phyloP scores from a whole-genome alignment of 495 filamentous ascomycete genomes.

The Saxophila tyrrhenica region DNA sequence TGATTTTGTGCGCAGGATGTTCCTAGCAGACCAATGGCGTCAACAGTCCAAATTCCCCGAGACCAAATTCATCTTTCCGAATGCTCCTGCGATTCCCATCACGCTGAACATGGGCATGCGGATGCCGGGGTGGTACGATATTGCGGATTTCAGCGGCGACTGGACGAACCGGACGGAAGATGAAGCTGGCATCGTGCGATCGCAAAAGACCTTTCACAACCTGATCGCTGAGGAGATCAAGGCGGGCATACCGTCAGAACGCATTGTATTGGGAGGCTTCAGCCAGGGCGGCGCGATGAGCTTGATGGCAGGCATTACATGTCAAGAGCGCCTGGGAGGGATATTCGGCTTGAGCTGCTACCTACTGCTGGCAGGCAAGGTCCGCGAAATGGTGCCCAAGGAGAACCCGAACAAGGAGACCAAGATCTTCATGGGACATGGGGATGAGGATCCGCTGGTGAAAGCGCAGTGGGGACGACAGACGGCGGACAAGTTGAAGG shows the following conservation, averaged over 20 bases:
- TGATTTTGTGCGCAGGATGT: conserved; percentile 40
- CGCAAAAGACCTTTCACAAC: conserved; percentile 61
- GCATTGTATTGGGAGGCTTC: conserved; percentile 75
- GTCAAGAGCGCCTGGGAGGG: conserved; percentile 64
- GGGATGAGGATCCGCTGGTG: conserved; percentile 61
- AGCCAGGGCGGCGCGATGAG: conserved; percentile 52
- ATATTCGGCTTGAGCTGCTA: conserved; percentile 81
- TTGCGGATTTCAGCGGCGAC: conserved; percentile 31
- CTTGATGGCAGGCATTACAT: conserved; percentile 58
- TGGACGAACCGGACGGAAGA: conserved; percentile 44
- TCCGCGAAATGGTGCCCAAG: conserved; percentile 52
- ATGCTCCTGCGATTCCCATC: conserved; percentile 84
- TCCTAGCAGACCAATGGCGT: conserved; percentile 81
- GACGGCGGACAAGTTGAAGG: conserved; percentile 51
- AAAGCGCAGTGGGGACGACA: conserved; percentile 52
- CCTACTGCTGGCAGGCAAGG: conserved; percentile 59
- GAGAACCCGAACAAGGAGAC: conserved; percentile 65
- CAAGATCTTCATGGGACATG: conserved; percentile 81
- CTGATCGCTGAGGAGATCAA: conserved; percentile 76
- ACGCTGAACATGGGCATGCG: conserved; percentile 68
- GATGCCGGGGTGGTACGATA: conserved; percentile 92
- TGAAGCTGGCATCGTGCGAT: conserved; percentile 64
- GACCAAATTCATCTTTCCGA: conserved; percentile 85
- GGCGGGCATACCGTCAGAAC: conserved; percentile 66
- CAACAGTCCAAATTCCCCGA: conserved; percentile 73